A percentile compares a stretch with the other conserved stretches of the same genome.
phyloP scores from a whole-genome alignment of 2,329 filamentous ascomycete genomes.

The Colletotrichum spaethianum region DNA sequence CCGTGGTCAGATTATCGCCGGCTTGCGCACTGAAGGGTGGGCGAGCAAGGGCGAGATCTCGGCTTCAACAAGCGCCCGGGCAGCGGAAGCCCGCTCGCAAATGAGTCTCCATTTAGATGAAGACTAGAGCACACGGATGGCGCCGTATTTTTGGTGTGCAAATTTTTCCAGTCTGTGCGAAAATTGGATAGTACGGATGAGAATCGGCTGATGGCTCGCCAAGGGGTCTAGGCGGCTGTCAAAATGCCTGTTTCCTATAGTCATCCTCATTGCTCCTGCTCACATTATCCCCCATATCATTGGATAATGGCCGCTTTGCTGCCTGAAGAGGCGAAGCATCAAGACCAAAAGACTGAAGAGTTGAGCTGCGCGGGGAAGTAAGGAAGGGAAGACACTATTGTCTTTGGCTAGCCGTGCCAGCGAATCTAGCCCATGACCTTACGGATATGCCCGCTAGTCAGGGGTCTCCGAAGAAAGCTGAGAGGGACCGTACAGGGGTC shows the following conservation, averaged over 20 bases:
- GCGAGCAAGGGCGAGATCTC: not conserved
- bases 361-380: not conserved
- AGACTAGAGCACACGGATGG: not conserved
- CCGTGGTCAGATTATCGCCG: not conserved
- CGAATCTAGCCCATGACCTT: not conserved
- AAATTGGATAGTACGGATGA: not conserved
- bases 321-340: not conserved
- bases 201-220: not conserved
- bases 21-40: not conserved
- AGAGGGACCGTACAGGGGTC: not conserved
- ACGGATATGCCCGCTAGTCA: slow-evolving; percentile 8
- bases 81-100: not conserved
- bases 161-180: slow-evolving; percentile 13
- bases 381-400: not conserved
- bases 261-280: not conserved
- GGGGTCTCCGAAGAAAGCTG: not conserved
- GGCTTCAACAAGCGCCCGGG: not conserved
- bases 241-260: not conserved
- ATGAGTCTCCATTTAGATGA: not conserved
- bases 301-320: not conserved
- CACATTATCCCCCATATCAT: not conserved
- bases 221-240: not conserved
- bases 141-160: not conserved
- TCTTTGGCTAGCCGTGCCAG: not conserved
- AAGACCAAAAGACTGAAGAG: not conserved